A percentile compares a stretch with the other conserved stretches of the same genome.
phyloP scores from a whole-genome alignment of 371 early-diverging fungal genomes.

The Mucor indicus region DNA sequence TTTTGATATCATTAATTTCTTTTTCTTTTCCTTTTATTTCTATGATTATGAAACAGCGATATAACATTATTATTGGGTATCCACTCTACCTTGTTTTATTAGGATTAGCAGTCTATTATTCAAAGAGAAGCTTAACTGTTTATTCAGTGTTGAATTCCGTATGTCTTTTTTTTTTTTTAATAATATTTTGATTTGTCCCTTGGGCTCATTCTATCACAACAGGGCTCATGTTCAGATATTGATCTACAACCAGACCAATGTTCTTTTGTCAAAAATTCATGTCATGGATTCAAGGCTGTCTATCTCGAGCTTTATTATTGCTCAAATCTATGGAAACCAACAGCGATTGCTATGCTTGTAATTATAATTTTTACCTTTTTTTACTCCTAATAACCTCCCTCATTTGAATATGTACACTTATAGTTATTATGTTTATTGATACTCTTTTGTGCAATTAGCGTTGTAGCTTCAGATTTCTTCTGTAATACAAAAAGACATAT shows the following conservation, averaged over 20 bases:
- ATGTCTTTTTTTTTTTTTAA: no score
- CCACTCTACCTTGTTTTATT: no score
- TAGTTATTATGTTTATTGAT: conserved; percentile 34
- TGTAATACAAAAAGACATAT: conserved; percentile 46
- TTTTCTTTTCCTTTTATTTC: no score
- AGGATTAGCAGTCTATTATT: no score
- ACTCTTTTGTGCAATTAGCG: conserved; percentile 63
- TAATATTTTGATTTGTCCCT: no score
- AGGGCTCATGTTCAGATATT: no score
- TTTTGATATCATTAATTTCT: no score
- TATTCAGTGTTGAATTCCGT: no score
- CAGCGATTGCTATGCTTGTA: conserved; percentile 44
- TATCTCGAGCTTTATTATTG: conserved; percentile 66
- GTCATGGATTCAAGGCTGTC: conserved; percentile 50
- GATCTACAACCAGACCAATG: conserved; percentile 53
- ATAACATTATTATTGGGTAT: no score
- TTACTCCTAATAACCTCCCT: background rate
- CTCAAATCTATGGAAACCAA: conserved; percentile 40
- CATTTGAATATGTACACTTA: background rate
- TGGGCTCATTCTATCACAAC: no score
- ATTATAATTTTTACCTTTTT: conserved; percentile 1
- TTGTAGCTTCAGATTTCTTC: conserved; percentile 71
- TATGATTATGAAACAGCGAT: no score
- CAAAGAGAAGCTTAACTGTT: no score
- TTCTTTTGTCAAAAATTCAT: conserved; percentile 49